phyloP scores from a whole-genome alignment of 352 stramenopile species.

The Paralagenidium karlingii region DNA sequence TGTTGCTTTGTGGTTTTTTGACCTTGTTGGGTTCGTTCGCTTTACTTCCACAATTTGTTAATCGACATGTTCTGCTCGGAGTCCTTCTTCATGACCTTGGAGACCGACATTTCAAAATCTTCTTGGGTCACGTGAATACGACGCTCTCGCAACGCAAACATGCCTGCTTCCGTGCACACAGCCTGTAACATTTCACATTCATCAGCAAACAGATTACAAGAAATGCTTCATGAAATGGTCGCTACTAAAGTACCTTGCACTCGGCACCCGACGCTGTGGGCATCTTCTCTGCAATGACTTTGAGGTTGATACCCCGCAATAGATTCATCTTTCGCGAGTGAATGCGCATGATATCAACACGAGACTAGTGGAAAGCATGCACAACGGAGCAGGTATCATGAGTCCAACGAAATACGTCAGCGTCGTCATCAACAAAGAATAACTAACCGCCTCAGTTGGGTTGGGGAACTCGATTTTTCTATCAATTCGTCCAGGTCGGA shows the following conservation, averaged over 20 bases:
- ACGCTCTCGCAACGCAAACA: constrained; percentile 99
- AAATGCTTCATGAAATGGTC: neutral
- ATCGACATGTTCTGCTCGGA: constrained; percentile 96
- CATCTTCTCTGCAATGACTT: constrained; percentile 98
- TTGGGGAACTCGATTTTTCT: constrained; percentile 99
- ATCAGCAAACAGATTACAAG: neutral
- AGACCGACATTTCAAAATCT: constrained; percentile 99
- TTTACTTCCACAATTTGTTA: constrained; percentile 99
- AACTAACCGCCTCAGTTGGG: constrained; percentile 87
- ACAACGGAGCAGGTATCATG: neutral
- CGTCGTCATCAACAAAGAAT: neutral
- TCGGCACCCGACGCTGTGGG: constrained; percentile 94
- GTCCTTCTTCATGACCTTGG: constrained; percentile 99
- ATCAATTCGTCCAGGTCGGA: constrained; percentile 97
- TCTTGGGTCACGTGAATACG: constrained; percentile 99
- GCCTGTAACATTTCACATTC: constrained; percentile 32
- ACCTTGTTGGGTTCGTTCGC: too few species aligned
- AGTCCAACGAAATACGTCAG: neutral
- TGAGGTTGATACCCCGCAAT: constrained; percentile 97
- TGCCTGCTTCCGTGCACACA: constrained; percentile 98
- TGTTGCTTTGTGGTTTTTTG: too few species aligned
- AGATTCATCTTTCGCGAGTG: constrained; percentile 99
- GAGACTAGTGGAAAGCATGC: constrained; percentile 37
- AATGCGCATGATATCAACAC: constrained; percentile 97
- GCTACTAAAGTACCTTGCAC: constrained; percentile 93